Percentiles rank a stretch among this genome's conserved stretches.
Evolutionary conservation across 805 yeast species (phyloP).

Genomic region (Candida namnaoensis): DNA sequence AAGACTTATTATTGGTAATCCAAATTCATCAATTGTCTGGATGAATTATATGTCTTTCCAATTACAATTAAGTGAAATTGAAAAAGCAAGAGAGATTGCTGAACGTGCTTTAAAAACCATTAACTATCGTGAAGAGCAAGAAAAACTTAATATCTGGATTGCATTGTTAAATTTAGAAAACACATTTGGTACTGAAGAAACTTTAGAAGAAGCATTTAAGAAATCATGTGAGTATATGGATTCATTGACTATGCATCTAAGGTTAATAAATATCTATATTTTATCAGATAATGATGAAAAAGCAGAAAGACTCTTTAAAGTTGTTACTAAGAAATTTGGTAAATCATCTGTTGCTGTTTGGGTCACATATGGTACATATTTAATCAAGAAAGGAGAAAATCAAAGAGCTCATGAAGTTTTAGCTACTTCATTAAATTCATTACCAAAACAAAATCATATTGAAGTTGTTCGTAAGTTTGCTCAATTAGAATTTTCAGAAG

Average conservation of each 20-base stretch:
- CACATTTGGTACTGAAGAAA: slow-evolving; percentile 81
- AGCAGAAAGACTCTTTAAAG: slow-evolving; percentile 62
- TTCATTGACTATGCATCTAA: slow-evolving; percentile 69
- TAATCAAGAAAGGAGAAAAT: slow-evolving; percentile 44
- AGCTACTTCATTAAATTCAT: slow-evolving; percentile 60
- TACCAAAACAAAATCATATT: slow-evolving; percentile 67
- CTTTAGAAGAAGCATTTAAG: slow-evolving; percentile 72
- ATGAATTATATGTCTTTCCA: slow-evolving; percentile 99
- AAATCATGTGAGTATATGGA: slow-evolving; percentile 91
- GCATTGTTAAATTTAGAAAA: slow-evolving; percentile 91
- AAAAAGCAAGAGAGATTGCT: slow-evolving; percentile 89
- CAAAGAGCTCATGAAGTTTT: slow-evolving; percentile 67
- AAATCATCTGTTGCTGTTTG: slow-evolving; percentile 59
- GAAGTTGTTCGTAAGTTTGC: slow-evolving; percentile 86
- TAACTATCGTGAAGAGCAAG: slow-evolving; percentile 84
- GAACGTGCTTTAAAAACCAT: slow-evolving; percentile 89
- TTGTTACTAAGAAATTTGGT: slow-evolving; percentile 75
- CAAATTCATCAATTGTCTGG: slow-evolving; percentile 91
- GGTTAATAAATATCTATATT: slow-evolving; percentile 65
- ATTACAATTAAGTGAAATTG: slow-evolving; percentile 86
- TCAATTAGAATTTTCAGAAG: slow-evolving; percentile 76
- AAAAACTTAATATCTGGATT: slow-evolving; percentile 91
- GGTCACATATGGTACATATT: slow-evolving; percentile 73
- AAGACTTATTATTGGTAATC: slow-evolving; percentile 83
- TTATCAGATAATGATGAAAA: slow-evolving; percentile 63